Conservation (phyloP, 495 filamentous ascomycete species). For the Penicillium bialowiezense region DNA sequence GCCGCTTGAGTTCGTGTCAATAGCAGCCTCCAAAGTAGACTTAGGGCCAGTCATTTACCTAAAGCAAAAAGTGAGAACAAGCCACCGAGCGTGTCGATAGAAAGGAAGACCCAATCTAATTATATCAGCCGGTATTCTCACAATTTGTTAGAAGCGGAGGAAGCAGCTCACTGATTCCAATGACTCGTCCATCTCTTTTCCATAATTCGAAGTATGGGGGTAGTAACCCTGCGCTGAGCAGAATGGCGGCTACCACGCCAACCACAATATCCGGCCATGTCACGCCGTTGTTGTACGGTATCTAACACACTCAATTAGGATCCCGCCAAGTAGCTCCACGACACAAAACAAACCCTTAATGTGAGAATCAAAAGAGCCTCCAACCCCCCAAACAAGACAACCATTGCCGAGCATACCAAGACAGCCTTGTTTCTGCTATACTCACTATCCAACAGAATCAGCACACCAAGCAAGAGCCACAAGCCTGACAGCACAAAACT, state of each 20-base stretch:
- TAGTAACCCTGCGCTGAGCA: slow-evolving; percentile 59
- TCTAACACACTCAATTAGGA: slow-evolving; percentile 26
- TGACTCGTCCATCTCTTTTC: slow-evolving; percentile 66
- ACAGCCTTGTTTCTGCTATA: slow-evolving; percentile 52
- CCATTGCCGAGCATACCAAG: slow-evolving; percentile 35
- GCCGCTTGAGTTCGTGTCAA: slow-evolving; percentile 42
- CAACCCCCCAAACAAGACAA: slow-evolving; percentile 51
- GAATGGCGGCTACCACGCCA: slow-evolving; percentile 57
- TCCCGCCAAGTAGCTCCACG: background rate
- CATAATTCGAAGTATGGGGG: slow-evolving; percentile 71
- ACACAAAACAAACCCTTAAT: slow-evolving; percentile 46
- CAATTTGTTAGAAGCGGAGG: no score
- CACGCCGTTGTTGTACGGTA: slow-evolving; percentile 51
- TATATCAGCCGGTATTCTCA: background rate
- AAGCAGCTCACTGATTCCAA: slow-evolving; percentile 66
- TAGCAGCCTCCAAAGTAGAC: background rate
- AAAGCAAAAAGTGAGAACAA: slow-evolving; percentile 74
- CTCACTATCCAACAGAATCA: slow-evolving; percentile 29
- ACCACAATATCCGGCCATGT: slow-evolving; percentile 59
- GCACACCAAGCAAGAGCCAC: background rate
- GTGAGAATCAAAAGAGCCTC: slow-evolving; percentile 63
- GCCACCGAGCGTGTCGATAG: slow-evolving; percentile 68
- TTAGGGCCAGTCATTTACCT: slow-evolving; percentile 34
- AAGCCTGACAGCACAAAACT: background rate
- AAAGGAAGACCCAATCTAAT: slow-evolving; percentile 60